phyloP scores from a whole-genome alignment of 306 rosid genomes.

The Vigna trinervia region DNA sequence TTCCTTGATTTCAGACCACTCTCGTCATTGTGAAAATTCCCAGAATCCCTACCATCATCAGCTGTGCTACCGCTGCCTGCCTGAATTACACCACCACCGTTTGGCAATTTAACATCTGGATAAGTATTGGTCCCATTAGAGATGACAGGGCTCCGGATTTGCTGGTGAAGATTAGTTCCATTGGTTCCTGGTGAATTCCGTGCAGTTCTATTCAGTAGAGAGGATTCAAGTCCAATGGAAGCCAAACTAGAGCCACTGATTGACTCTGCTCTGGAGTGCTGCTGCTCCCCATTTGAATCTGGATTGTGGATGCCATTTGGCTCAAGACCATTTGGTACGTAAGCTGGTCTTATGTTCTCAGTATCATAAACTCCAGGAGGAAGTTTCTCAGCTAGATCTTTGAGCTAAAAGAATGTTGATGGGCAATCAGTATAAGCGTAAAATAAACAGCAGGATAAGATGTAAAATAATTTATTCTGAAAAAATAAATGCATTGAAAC shows the following conservation, averaged over 20 bases:
- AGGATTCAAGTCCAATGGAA: slow-evolving; percentile 66
- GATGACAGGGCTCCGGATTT: slow-evolving; percentile 44
- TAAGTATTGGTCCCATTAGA: slow-evolving; percentile 56
- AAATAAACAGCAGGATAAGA: slow-evolving; percentile 10
- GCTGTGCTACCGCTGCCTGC: slow-evolving; percentile 52
- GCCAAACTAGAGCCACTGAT: slow-evolving; percentile 66
- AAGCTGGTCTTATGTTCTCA: slow-evolving; percentile 65
- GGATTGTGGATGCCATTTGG: slow-evolving; percentile 66
- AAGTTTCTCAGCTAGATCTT: slow-evolving; percentile 90
- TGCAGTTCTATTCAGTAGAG: slow-evolving; percentile 50
- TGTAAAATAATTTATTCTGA: not conserved
- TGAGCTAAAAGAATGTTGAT: slow-evolving; percentile 66
- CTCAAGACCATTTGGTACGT: slow-evolving; percentile 70
- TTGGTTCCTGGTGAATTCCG: slow-evolving; percentile 55
- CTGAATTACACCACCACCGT: slow-evolving; percentile 56
- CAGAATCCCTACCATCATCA: slow-evolving; percentile 76
- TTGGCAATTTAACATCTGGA: slow-evolving; percentile 53
- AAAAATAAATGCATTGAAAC: not conserved
- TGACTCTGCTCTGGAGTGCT: slow-evolving; percentile 70
- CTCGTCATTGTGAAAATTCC: slow-evolving; percentile 64
- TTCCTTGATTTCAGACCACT: slow-evolving; percentile 58
- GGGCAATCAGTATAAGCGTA: slow-evolving; percentile 33
- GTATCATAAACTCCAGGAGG: slow-evolving; percentile 81
- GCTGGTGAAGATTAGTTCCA: slow-evolving; percentile 55
- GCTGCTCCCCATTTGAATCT: slow-evolving; percentile 59